A percentile compares a stretch with the other conserved stretches of the same genome.
phyloP scores from a whole-genome alignment of 306 rosid species.

The Luffa acutangula region DNA sequence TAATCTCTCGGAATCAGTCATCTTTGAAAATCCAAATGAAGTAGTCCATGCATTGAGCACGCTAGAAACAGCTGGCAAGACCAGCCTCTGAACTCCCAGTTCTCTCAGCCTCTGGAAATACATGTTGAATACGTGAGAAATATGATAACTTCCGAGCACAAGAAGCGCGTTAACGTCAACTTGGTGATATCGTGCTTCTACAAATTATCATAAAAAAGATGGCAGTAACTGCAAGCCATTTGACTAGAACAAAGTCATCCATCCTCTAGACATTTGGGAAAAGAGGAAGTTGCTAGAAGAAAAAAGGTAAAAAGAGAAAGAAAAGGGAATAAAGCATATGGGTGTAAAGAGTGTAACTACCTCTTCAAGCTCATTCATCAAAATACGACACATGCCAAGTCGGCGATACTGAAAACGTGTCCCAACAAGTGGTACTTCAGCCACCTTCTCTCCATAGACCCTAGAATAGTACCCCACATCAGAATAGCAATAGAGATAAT shows the following conservation, averaged over 20 bases:
- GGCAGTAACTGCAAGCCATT: neutral
- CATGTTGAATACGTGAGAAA: neutral
- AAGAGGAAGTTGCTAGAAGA: neutral
- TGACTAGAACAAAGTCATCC: neutral
- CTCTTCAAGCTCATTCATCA: slow-evolving; percentile 82
- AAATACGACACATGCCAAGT: slow-evolving; percentile 73
- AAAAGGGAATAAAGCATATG: neutral
- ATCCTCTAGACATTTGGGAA: neutral
- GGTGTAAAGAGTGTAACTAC: slow-evolving; percentile 18
- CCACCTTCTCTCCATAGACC: slow-evolving; percentile 65
- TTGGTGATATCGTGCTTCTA: neutral
- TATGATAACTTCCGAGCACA: neutral
- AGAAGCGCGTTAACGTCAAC: neutral
- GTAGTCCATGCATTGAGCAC: slow-evolving; percentile 69
- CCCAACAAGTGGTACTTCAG: slow-evolving; percentile 80
- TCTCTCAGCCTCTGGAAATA: slow-evolving; percentile 49
- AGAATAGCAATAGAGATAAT: neutral
- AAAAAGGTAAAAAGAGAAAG: neutral
- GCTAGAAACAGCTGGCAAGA: slow-evolving; percentile 74
- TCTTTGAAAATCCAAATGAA: slow-evolving; percentile 59
- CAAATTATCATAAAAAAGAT: neutral
- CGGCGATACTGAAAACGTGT: slow-evolving; percentile 70
- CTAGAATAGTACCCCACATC: slow-evolving; percentile 27
- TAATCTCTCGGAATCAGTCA: slow-evolving; percentile 48
- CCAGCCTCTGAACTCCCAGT: slow-evolving; percentile 67